Evolutionary conservation across 495 filamentous ascomycete species (phyloP), one percentile per base, ranked within the genome.

Genomic region (Aspergillus kassunensis): DNA sequence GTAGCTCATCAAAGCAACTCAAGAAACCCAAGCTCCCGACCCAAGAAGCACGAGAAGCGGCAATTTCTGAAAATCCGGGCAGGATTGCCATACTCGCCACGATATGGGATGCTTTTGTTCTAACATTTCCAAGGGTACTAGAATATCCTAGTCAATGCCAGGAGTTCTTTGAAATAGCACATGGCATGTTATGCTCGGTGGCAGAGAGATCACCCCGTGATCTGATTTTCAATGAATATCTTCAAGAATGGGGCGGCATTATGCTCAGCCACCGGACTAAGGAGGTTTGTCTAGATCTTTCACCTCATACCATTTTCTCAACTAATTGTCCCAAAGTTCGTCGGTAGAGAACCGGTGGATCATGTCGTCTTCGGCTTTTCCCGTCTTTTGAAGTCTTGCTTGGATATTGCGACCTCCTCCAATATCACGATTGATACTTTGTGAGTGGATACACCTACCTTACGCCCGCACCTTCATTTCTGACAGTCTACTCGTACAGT

Each of bases 101-200:
- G 3, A 60, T 83, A 43, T 86, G 81, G 81, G 58, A 71, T 18
- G 64, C 79, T 1, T 67, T 84, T 45, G 69, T 73, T 20, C 59
- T 69, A 12, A 68, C 75, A 15, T 65, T 86, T 21, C 74, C 80
- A 1, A 60, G 74, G 30, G 69, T 72, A 3, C 56, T 67, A 13
- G 53, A 72, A 10, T 71, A 70, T 57, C 66, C 71, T 34, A 42
- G 61, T 5, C 70, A 80, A 44, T 76, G 78, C 10, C 69, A 76
- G 44, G 76, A 88, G 51, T 77, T 85, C 37, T 85, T 84, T 53
- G 70, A 74, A 16, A 69, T 76, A 48, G 67, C 76, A 31, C 66
- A 76, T 4, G 60, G 61, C 37, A 71, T 81, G 23, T 83, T 89
- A 35, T 71, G 68, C 36, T 77, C 73, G 13, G 66, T 90, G 21